Percentiles rank a stretch among this genome's conserved stretches.
Evolutionary conservation across 345 rosid genomes (phyloP).

Genomic region (Litchi chinensis): DNA sequence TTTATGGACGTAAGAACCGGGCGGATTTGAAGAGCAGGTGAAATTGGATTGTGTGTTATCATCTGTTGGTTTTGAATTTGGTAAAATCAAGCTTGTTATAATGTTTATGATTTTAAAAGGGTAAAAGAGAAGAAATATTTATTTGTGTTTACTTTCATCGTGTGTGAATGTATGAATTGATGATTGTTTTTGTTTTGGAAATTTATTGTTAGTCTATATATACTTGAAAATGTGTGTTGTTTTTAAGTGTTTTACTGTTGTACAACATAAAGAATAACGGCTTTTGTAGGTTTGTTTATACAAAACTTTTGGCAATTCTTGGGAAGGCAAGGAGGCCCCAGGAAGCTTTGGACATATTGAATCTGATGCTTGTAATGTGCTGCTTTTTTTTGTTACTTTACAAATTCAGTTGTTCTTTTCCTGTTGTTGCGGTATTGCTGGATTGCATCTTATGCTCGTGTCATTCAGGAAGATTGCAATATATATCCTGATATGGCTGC

Average conservation of each 20-base stretch:
- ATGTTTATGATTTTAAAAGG: background rate
- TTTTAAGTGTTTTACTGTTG: background rate
- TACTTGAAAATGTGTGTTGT: background rate
- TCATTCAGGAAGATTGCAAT: constrained; percentile 65
- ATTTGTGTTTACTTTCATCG: background rate
- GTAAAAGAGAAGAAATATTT: background rate
- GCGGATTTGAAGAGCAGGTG: constrained; percentile 74
- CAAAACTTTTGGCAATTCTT: constrained; percentile 82
- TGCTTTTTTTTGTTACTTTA: constrained; percentile 15
- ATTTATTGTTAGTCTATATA: background rate
- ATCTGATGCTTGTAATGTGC: constrained; percentile 75
- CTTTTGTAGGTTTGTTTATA: constrained; percentile 85
- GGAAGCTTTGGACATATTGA: constrained; percentile 72
- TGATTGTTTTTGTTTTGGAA: background rate
- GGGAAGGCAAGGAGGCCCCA: constrained; percentile 68
- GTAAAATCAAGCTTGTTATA: background rate
- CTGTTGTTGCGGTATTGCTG: constrained; percentile 24
- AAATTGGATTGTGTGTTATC: background rate
- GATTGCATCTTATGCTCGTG: constrained; percentile 33
- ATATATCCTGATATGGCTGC: constrained; percentile 94
- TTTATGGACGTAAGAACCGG: constrained; percentile 59
- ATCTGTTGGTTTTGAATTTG: background rate
- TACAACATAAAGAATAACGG: constrained; percentile 1
- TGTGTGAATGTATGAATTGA: background rate
- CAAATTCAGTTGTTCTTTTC: background rate